Conservation (phyloP, 345 rosid species). For the Brassica carinata region DNA sequence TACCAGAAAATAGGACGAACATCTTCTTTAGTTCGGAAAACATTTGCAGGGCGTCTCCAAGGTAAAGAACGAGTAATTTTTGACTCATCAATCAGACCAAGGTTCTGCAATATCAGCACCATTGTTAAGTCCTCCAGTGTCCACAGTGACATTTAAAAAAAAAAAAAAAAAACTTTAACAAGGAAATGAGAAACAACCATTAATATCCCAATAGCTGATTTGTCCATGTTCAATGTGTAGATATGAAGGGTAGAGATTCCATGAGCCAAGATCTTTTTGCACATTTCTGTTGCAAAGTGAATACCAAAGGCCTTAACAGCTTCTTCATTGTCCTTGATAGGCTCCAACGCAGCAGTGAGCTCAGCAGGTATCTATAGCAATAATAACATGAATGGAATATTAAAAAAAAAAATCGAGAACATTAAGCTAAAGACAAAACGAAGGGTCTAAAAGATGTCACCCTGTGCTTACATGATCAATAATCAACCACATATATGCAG, state of each 20-base stretch:
- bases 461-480: not conserved
- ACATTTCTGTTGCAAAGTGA: slow-evolving; percentile 97
- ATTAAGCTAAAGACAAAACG: not conserved
- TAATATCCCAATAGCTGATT: slow-evolving; percentile 84
- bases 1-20: slow-evolving; percentile 97
- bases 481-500: slow-evolving; percentile 13
- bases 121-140: slow-evolving; percentile 29
- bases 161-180: not conserved
- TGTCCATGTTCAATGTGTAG: slow-evolving; percentile 93
- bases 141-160: no score
- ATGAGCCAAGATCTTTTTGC: slow-evolving; percentile 87
- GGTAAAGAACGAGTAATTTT: slow-evolving; percentile 78
- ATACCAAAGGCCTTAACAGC: slow-evolving; percentile 90
- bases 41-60: slow-evolving; percentile 91
- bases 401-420: not conserved
- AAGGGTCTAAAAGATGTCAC: slow-evolving; percentile 1
- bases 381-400: not conserved
- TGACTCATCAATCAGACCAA: slow-evolving; percentile 93
- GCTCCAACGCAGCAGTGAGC: slow-evolving; percentile 83
- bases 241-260: slow-evolving; percentile 89
- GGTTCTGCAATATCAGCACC: slow-evolving; percentile 61
- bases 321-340: slow-evolving; percentile 97
- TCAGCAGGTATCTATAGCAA: slow-evolving; percentile 76
- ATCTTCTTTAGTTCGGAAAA: slow-evolving; percentile 89
- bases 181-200: slow-evolving; percentile 51